Conservation (phyloP, 176 grass and related monocot genomes). For the Olyra latifolia region DNA sequence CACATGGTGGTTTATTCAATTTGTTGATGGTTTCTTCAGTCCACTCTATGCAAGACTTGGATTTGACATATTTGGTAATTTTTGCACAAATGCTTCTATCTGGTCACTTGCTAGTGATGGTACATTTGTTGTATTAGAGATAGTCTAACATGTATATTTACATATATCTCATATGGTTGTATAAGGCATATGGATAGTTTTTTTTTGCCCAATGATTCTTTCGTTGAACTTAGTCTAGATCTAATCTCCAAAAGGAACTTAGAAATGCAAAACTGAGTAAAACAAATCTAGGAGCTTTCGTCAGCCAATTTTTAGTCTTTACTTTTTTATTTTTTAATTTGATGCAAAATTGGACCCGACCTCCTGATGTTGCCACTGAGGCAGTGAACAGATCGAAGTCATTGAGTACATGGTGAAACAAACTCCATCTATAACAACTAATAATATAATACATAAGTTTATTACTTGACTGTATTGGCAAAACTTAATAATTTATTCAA, state of each 20-base stretch:
- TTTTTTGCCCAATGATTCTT: neutral
- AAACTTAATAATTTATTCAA: conserved; percentile 12
- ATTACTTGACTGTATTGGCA: neutral
- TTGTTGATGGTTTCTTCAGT: conserved; percentile 99
- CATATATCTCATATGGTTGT: neutral
- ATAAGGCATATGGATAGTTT: neutral
- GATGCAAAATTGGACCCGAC: neutral
- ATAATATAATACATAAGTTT: conserved; percentile 9
- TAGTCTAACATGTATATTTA: neutral
- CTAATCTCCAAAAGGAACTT: neutral
- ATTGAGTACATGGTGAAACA: neutral
- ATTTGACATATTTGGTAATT: conserved; percentile 88
- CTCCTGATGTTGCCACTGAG: neutral
- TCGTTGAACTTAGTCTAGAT: conserved; percentile 5
- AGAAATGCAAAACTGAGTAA: neutral
- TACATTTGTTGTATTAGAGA: neutral
- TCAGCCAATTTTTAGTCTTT: conserved; percentile 21
- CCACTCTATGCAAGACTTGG: conserved; percentile 90
- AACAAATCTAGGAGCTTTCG: neutral
- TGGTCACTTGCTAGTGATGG: conserved; percentile 38
- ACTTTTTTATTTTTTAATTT: neutral
- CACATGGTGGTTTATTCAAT: conserved; percentile 99
- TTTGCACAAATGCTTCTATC: neutral
- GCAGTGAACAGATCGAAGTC: neutral
- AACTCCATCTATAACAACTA: conserved; percentile 12